Evolutionary conservation across 2,329 filamentous ascomycete species (phyloP), one percentile per base, ranked within the genome.

Genomic region (Dothidotthia symphoricarpi): DNA sequence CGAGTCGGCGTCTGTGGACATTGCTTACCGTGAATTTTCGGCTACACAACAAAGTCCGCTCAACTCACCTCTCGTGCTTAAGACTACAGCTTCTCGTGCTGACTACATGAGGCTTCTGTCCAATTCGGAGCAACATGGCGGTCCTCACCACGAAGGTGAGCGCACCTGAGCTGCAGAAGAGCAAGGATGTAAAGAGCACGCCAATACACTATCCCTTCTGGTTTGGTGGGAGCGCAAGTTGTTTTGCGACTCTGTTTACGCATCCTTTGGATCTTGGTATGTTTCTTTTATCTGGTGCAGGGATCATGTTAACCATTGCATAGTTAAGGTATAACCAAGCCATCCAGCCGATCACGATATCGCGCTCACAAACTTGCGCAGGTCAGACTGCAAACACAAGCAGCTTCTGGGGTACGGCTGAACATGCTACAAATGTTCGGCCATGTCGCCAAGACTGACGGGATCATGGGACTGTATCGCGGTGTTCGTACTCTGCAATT

Each of bases 221-320:
- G 93, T 97, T 98, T 67, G 93, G 93, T 49, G 93, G 93, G 39
- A 95, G 88, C 64, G 89, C 91, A 34, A 93, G 87, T 62, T 94
- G 88, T 64, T 84, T 93, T 75, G 91, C 91, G 25, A 90, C 91
- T 29, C 84, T 82, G 54, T 86, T 95, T 32, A 97, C 91, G 19
- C 91, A 97, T 75, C 91, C 91, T 33, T 75, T 97, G 62, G 90
- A 96, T 78, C 76, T 96, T 49, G 81, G 88, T 94, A 77, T 68
- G 84, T 44, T 43, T 28, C 22, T 33, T 22, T 39, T 14, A 24
- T n/a, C 14, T 16, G n/a, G 17, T 37, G 3, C 22, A 14, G 14
- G 3, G 14, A 26, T 15, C 22, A 14, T n/a, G 39, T 67, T 71
- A 51, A 71, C 46, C 25, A 12, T 24, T 16, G 28, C 25, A 39